Percentiles rank a stretch among this genome's conserved stretches.
Evolutionary conservation across 106 monocot species (phyloP).

Genomic region (Allium cepa): DNA sequence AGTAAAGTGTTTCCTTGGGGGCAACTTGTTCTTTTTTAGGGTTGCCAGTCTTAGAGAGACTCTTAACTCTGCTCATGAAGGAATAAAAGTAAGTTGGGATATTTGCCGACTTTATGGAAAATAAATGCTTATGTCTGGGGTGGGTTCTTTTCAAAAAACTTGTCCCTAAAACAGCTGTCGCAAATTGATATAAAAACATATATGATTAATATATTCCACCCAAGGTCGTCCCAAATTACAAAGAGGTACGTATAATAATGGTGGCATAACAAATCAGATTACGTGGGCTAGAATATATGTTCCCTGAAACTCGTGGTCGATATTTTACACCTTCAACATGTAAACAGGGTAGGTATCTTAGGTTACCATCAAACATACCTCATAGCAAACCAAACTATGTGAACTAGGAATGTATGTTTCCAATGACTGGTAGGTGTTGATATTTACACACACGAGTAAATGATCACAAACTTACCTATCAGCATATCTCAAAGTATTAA

Average conservation of each 20-base stretch:
- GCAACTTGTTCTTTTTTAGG: conserved; percentile 50
- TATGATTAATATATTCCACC: not conserved
- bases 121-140: too few relatives aligned
- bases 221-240: not conserved
- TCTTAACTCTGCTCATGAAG: conserved; percentile 45
- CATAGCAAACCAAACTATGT: not conserved
- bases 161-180: not conserved
- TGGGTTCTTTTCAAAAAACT: too few relatives aligned
- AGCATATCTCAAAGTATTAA: conserved; percentile 97
- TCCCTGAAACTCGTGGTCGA: too few relatives aligned
- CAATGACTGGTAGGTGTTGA: not conserved
- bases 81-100: not conserved
- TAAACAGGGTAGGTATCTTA: too few relatives aligned
- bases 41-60: conserved; percentile 78
- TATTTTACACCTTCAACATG: too few relatives aligned
- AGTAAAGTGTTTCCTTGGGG: conserved; percentile 40
- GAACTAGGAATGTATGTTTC: not conserved
- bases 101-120: too few relatives aligned
- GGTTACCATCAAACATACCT: not conserved
- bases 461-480: conserved; percentile 50
- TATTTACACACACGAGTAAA: not conserved
- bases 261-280: too few relatives aligned
- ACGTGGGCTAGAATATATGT: not conserved
- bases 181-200: not conserved
- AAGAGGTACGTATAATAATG: not conserved